Evolutionary conservation across 139 green algal species (phyloP).

Genomic region (Limnomonas spitsbergensis): DNA sequence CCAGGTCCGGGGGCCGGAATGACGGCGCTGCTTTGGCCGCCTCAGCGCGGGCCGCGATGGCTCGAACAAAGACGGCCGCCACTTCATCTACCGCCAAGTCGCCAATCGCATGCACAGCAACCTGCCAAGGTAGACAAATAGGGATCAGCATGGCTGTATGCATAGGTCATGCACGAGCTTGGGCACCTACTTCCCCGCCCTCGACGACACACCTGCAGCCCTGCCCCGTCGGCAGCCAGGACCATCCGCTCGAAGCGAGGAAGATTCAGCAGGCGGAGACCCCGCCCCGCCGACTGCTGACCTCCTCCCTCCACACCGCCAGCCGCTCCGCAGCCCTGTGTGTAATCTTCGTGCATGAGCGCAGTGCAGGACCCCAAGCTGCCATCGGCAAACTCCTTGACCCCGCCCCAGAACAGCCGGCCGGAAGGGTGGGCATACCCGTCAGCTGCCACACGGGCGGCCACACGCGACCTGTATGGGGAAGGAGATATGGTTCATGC

Average conservation of each 20-base stretch:
- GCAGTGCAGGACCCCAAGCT: constrained; percentile 65
- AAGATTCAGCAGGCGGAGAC: constrained; percentile 20
- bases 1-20: neutral
- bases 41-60: neutral
- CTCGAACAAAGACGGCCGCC: constrained; percentile 23
- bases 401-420: constrained; percentile 55
- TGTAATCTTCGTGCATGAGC: constrained; percentile 60
- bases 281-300: neutral
- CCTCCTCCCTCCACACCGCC: neutral
- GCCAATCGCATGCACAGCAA: constrained; percentile 74
- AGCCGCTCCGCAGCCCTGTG: too few relatives aligned
- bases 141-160: too few relatives aligned
- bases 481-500: neutral
- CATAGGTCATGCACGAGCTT: too few relatives aligned
- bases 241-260: constrained; percentile 13
- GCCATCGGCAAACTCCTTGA: constrained; percentile 78
- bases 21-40: neutral
- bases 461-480: constrained; percentile 38
- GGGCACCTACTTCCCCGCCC: too few relatives aligned
- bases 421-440: constrained; percentile 40
- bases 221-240: neutral
- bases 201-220: constrained; percentile 20
- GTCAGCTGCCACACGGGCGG: constrained; percentile 22
- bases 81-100: constrained; percentile 73
- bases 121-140: constrained; percentile 25